Evolutionary conservation across 2,329 filamentous ascomycete species (phyloP), one percentile per base, ranked within the genome.

Genomic region (Phialophora expanda): DNA sequence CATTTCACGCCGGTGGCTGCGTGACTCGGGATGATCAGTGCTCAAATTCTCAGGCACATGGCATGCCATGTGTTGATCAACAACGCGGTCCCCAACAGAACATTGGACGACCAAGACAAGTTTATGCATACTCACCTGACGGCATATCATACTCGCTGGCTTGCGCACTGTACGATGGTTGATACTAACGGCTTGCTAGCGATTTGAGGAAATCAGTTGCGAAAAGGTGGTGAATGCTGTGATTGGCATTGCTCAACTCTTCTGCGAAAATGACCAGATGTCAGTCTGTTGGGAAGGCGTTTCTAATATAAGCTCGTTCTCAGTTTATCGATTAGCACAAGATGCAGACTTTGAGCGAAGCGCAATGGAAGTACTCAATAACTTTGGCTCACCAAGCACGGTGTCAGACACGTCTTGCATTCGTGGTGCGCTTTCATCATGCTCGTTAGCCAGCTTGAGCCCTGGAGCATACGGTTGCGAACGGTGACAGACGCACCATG

Each of bases 41-140:
- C 38, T 44, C 38, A 20, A 44, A 51, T 51, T 24, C 48, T 51
- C 48, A 41, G 54, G 24, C 38, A 38, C 58, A 61, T 61, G 58
- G 58, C 48, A 28, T 53, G 58, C 46, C 7, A 30, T 38, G 20
- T 53, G 46, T 61, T 61, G 46, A 61, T 61, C 46, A 61, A 61
- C 58, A 34, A 51, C 9, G 11, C 38, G 17, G 38, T 12, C n/a
- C 34, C 12, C 28, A 28, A 24, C 30, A 41, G 54, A 41, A 41
- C n/a, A n/a, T 20, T n/a, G 12, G 38, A 44, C 14, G 38, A 8
- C n/a, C 17, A 5, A 8, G 7, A 1, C 38, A n/a, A 44, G 17
- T 44, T 20, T 8, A 44, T 44, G 38, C 17, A 44, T 44, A 5
- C 14, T 44, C 38, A n/a, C 38, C 38, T 44, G 17, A 44, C 6